Base-by-base conservation (phyloP, 768 basidiomycete genomes). In the Paxillus involutus region DNA sequence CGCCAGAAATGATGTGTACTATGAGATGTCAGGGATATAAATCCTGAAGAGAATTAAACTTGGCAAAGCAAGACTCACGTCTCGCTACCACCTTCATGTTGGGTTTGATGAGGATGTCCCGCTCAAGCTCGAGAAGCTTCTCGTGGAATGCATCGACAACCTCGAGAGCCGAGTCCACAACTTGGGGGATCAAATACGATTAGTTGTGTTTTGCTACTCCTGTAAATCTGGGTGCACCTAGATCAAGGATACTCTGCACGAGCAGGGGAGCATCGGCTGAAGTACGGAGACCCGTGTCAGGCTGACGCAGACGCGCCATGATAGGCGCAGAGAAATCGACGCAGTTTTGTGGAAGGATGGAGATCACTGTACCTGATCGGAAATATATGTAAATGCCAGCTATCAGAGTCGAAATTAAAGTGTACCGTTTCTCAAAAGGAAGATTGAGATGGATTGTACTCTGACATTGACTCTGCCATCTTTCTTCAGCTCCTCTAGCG, bases 1-100 rank as follows among this genome's bases (percentile, higher is more conserved):
- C 88, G 14, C 86, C 88, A 41, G 84, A 85, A 17, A 89, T 75
- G 52, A 91, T 87, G 61, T 90, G 89, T 41, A 91, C 86, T 88
- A 56, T 9, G 37, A 6, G 10, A 3, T 14, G 11, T 5, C 19
- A 47, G 35, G n/a, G 8, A 16, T 10, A 35, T 35, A 35, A 35
- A 35, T 12, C 12, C 12, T 14, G 1, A 51, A 32, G 50, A 19
- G 17, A 36, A 13, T 43, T 44, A n/a, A 9, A 41, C 14, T 57
- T n/a, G 35, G 1, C 4, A 21, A 47, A 68, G 49, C 17, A 29
- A 3, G 16, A 47, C 84, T 44, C 62, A 88, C 86, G 66, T 36
- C 76, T 71, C 44, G 79, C 75, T 13, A 91, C 88, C 21, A 79
- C 82, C 52, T 75, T 72, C 75, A 88, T 81, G 47, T 78, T 75